A percentile compares a stretch with the other conserved stretches of the same genome.
These are phyloP conservation scores for Jasminum sambac DNA, from an alignment of 257 asterid species.

Conservation along the genomic window DNA sequence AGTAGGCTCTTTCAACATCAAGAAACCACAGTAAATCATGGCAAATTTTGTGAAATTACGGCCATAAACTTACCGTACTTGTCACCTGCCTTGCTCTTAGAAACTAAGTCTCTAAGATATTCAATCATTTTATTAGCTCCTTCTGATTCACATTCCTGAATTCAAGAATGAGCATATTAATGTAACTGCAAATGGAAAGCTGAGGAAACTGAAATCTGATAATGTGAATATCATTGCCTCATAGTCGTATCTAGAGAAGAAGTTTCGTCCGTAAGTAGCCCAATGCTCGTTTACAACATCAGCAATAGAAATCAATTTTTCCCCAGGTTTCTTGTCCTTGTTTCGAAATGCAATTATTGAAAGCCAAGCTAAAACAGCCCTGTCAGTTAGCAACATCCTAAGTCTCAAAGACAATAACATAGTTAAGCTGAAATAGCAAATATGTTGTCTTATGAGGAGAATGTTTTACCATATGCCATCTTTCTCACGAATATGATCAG, in stretches of 20 bases:
- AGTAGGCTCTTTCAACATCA: slow-evolving; percentile 25
- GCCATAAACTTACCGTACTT: slow-evolving; percentile 51
- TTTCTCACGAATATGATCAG: slow-evolving; percentile 97
- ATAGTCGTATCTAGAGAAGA: slow-evolving; percentile 93
- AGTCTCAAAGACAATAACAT: neutral
- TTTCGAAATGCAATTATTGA: slow-evolving; percentile 81
- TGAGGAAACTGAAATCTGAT: slow-evolving; percentile 16
- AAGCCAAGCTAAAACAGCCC: slow-evolving; percentile 99
- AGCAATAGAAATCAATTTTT: slow-evolving; percentile 74
- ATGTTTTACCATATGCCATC: slow-evolving; percentile 85
- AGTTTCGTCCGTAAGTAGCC: slow-evolving; percentile 95
- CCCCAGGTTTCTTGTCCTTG: slow-evolving; percentile 84
- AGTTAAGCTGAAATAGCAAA: neutral
- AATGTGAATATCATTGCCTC: slow-evolving; percentile 57
- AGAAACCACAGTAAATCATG: neutral
- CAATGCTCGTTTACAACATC: slow-evolving; percentile 85
- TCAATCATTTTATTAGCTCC: slow-evolving; percentile 81
- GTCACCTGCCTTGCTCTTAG: slow-evolving; percentile 75
- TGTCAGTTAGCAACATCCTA: slow-evolving; percentile 28
- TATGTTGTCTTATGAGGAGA: neutral
- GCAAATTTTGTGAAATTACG: neutral
- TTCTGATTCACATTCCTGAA: slow-evolving; percentile 87
- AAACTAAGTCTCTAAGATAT: slow-evolving; percentile 65
- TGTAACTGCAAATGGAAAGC: neutral
- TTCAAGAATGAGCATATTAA: slow-evolving; percentile 16